A percentile compares a stretch with the other conserved stretches of the same genome.
These are phyloP conservation scores for Eurotiales sp. DNA, from an alignment of 2,329 filamentous ascomycete species.

Conservation along the genomic window DNA sequence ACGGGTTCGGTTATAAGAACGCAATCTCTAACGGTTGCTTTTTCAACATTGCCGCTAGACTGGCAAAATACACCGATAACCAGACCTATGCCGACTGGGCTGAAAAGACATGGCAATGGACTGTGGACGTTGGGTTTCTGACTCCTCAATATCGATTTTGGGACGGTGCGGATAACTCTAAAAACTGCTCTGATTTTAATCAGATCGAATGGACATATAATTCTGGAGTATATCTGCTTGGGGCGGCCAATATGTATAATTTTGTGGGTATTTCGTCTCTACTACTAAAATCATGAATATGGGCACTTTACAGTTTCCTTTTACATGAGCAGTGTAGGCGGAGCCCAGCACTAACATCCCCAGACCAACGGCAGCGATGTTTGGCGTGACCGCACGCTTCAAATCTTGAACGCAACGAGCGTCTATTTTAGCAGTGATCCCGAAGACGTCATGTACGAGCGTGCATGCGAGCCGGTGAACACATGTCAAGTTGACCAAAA, in stretches of 20 bases:
- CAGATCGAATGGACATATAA: slow-evolving; percentile 64
- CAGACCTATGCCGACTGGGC: slow-evolving; percentile 62
- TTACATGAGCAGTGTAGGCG: no score
- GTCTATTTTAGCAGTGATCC: slow-evolving; percentile 16
- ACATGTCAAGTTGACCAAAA: slow-evolving; percentile 61
- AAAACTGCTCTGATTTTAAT: slow-evolving; percentile 60
- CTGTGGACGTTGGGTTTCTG: slow-evolving; percentile 31
- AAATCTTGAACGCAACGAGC: slow-evolving; percentile 14
- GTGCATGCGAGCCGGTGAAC: slow-evolving; percentile 53
- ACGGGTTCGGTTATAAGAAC: slow-evolving; percentile 80
- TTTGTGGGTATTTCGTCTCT: slow-evolving; percentile 36
- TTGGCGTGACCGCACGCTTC: slow-evolving; percentile 14
- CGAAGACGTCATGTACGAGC: slow-evolving; percentile 52
- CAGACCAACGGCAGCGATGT: slow-evolving; percentile 26
- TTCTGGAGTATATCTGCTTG: slow-evolving; percentile 56
- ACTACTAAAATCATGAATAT: neutral
- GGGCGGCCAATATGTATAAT: slow-evolving; percentile 67
- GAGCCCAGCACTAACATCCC: slow-evolving; percentile 2
- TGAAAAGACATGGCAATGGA: slow-evolving; percentile 61
- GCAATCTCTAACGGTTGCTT: slow-evolving; percentile 76
- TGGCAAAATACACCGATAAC: slow-evolving; percentile 64
- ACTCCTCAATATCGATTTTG: slow-evolving; percentile 14
- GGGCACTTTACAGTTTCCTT: neutral
- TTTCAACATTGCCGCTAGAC: slow-evolving; percentile 73
- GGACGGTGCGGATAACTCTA: slow-evolving; percentile 41